Conservation (phyloP, 148 eudicot genomes). For the Chenopodium quinoa region DNA sequence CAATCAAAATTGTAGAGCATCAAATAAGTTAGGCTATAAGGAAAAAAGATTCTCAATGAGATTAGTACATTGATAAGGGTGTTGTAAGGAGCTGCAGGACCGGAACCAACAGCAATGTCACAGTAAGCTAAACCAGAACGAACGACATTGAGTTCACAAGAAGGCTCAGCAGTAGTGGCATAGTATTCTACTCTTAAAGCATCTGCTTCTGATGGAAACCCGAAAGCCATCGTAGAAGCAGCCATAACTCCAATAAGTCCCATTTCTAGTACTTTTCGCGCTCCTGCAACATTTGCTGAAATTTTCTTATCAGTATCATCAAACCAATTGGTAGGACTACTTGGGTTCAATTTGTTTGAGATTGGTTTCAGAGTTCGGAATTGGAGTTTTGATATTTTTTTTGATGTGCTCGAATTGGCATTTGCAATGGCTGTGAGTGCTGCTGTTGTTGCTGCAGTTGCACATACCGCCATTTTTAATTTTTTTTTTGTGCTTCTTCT, state of each 20-base stretch:
- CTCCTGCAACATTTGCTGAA: not conserved
- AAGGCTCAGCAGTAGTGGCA: slow-evolving; percentile 74
- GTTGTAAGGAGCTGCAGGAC: slow-evolving; percentile 53
- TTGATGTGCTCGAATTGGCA: slow-evolving; percentile 25
- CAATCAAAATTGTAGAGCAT: not conserved
- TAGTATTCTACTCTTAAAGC: slow-evolving; percentile 83
- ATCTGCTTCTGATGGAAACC: slow-evolving; percentile 50
- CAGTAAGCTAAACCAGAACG: slow-evolving; percentile 81
- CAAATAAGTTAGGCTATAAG: not conserved
- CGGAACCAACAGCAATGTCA: slow-evolving; percentile 64
- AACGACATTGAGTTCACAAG: slow-evolving; percentile 67
- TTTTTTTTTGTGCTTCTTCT: not conserved
- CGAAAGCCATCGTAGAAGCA: slow-evolving; percentile 55
- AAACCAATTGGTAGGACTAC: too few species aligned
- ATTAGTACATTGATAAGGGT: slow-evolving; percentile 61
- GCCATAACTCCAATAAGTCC: slow-evolving; percentile 28
- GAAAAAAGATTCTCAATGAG: not conserved
- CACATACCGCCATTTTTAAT: slow-evolving; percentile 19
- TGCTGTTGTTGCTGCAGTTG: slow-evolving; percentile 12
- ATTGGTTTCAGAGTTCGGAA: slow-evolving; percentile 17
- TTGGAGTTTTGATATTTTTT: slow-evolving; percentile 22
- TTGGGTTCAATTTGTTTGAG: not conserved
- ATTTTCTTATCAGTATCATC: not conserved
- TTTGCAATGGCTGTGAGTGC: slow-evolving; percentile 18
- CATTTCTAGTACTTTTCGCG: slow-evolving; percentile 8